Evolutionary conservation across 495 filamentous ascomycete species (phyloP).

Genomic region (Tirmania nivea): DNA sequence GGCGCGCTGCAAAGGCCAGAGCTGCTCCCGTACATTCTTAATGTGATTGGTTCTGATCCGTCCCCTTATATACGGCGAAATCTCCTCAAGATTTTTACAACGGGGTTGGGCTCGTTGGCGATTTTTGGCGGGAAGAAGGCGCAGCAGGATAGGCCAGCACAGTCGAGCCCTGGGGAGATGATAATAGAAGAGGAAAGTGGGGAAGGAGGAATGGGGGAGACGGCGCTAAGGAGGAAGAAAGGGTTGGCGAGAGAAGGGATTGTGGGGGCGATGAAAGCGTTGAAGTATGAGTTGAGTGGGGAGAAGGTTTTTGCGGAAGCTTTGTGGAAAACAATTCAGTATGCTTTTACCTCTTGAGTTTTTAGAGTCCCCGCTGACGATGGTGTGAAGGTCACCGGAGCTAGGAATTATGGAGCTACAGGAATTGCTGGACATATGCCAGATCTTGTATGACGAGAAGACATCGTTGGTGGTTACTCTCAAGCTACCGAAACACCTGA

Average conservation of each 20-base stretch:
- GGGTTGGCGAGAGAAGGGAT: conserved; percentile 55
- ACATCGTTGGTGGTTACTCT: conserved; percentile 40
- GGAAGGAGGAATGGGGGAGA: conserved; percentile 36
- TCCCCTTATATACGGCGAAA: conserved; percentile 59
- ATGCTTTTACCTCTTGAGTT: conserved; percentile 2
- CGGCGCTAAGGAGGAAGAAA: conserved; percentile 24
- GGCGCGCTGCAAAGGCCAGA: conserved; percentile 41
- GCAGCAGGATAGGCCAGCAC: conserved; percentile 13
- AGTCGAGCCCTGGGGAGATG: conserved; percentile 33
- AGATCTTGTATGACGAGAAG: conserved; percentile 45
- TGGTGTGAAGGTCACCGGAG: conserved; percentile 30
- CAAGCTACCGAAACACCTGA: conserved; percentile 51
- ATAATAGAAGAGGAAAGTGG: conserved; percentile 58
- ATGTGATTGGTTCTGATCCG: conserved; percentile 47
- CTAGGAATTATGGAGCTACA: conserved; percentile 49
- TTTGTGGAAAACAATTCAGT: neutral
- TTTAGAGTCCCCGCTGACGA: neutral
- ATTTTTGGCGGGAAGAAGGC: conserved; percentile 36
- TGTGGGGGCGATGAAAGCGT: conserved; percentile 46
- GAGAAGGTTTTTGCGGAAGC: neutral
- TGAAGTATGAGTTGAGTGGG: conserved; percentile 46
- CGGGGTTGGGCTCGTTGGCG: conserved; percentile 57
- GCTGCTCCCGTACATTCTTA: conserved; percentile 48
- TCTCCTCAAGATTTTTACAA: conserved; percentile 44
- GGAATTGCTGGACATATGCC: conserved; percentile 58